Evolutionary conservation across 305 asterid species (phyloP).

Genomic region (Rubia tinctorum): DNA sequence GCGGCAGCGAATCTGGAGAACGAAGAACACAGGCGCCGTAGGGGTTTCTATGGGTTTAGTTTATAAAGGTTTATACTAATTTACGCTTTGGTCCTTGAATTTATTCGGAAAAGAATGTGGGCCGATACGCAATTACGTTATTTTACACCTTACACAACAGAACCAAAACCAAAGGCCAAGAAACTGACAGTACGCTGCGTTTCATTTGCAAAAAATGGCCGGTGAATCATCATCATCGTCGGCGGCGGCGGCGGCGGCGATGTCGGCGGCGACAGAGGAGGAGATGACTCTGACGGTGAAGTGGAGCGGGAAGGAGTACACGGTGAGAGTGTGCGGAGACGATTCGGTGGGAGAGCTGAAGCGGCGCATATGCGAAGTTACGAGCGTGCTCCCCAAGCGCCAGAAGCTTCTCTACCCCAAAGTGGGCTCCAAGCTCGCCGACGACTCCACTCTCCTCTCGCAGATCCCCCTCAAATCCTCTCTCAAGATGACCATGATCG

Average conservation of each 20-base stretch:
- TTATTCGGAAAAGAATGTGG: background rate
- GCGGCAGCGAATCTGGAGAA: background rate
- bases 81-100: too few relatives aligned
- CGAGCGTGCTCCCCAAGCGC: slow-evolving; percentile 83
- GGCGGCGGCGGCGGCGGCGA: slow-evolving; percentile 35
- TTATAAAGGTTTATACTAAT: background rate
- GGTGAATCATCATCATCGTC: slow-evolving; percentile 22
- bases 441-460: slow-evolving; percentile 72
- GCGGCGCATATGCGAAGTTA: slow-evolving; percentile 79
- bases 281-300: slow-evolving; percentile 83
- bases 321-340: slow-evolving; percentile 84
- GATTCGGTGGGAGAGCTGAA: slow-evolving; percentile 89
- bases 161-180: background rate
- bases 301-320: slow-evolving; percentile 95
- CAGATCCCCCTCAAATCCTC: slow-evolving; percentile 76
- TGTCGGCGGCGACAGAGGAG: slow-evolving; percentile 61
- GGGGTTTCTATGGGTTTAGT: slow-evolving; percentile 7
- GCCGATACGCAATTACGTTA: background rate
- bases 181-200: slow-evolving; percentile 15
- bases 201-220: slow-evolving; percentile 25
- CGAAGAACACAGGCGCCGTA: background rate
- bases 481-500: slow-evolving; percentile 91
- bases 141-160: background rate
- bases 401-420: slow-evolving; percentile 96
- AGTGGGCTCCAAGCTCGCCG: slow-evolving; percentile 75